Conservation (phyloP, 2,329 filamentous ascomycete genomes). For the Verticillium albo-atrum region DNA sequence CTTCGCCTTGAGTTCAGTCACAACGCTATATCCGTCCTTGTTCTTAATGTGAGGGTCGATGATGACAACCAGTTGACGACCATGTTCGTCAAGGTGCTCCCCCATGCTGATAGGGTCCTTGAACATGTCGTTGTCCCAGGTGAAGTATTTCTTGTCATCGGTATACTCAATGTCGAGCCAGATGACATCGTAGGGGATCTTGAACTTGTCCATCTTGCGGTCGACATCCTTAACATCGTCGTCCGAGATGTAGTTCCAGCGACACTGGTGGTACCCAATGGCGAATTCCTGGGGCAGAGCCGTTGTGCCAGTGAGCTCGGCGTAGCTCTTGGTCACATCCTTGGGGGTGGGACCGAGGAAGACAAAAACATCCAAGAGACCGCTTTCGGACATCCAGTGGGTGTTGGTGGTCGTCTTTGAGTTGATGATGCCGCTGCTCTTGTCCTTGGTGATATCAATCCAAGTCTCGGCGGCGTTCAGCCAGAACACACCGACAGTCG, state of each 20-base stretch:
- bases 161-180: slow-evolving; percentile 99
- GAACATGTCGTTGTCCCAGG: slow-evolving; percentile 89
- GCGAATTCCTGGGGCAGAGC: slow-evolving; percentile 89
- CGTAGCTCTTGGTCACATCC: slow-evolving; percentile 77
- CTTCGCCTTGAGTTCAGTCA: slow-evolving; percentile 78
- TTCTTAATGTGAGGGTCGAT: slow-evolving; percentile 99
- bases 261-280: slow-evolving; percentile 93
- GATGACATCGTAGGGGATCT: slow-evolving; percentile 97
- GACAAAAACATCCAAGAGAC: slow-evolving; percentile 86
- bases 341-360: slow-evolving; percentile 86
- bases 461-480: slow-evolving; percentile 95
- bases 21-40: slow-evolving; percentile 68
- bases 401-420: slow-evolving; percentile 67
- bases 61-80: slow-evolving; percentile 87
- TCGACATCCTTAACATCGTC: slow-evolving; percentile 97
- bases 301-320: slow-evolving; percentile 86
- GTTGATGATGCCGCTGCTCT: slow-evolving; percentile 64
- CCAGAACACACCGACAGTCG: slow-evolving; percentile 95
- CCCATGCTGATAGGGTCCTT: slow-evolving; percentile 82
- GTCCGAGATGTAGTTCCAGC: slow-evolving; percentile 98
- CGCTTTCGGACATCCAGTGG: slow-evolving; percentile 91
- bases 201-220: slow-evolving; percentile 89
- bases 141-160: slow-evolving; percentile 96
- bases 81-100: slow-evolving; percentile 77
- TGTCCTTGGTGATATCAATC: slow-evolving; percentile 87